phyloP scores from a whole-genome alignment of 768 basidiomycete genomes.

The Rhodosporidiobolus sp. region DNA sequence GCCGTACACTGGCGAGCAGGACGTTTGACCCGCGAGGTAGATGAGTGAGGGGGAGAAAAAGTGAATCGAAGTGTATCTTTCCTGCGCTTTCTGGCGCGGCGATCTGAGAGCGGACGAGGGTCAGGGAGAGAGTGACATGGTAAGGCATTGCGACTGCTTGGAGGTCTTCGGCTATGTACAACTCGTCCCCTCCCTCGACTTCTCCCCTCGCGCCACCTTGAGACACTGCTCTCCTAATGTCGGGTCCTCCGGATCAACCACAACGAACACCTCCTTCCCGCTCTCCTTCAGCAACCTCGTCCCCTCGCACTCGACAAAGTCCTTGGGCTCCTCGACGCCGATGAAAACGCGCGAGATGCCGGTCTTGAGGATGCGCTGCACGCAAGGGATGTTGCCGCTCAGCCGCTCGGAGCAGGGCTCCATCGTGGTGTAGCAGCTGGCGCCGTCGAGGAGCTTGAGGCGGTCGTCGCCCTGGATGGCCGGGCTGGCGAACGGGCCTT shows the following conservation, averaged over 20 bases:
- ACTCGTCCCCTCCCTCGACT: background rate
- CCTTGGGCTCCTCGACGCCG: slow-evolving; percentile 84
- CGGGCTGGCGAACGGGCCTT: slow-evolving; percentile 13
- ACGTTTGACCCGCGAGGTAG: slow-evolving; percentile 51
- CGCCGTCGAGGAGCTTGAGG: slow-evolving; percentile 54
- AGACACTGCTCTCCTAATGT: slow-evolving; percentile 79
- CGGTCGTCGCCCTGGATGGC: background rate
- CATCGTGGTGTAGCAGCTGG: slow-evolving; percentile 89
- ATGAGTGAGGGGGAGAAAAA: background rate
- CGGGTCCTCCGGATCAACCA: slow-evolving; percentile 50
- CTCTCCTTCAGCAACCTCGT: slow-evolving; percentile 66
- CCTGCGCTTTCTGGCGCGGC: too few relatives aligned
- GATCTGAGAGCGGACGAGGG: too few relatives aligned
- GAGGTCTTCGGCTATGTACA: background rate
- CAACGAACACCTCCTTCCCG: slow-evolving; percentile 72
- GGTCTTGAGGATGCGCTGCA: slow-evolving; percentile 72
- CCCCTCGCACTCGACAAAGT: slow-evolving; percentile 92
- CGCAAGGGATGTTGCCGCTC: slow-evolving; percentile 80
- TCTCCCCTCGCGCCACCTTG: slow-evolving; percentile 62
- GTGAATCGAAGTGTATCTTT: background rate
- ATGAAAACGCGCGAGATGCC: slow-evolving; percentile 72
- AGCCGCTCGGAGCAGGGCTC: slow-evolving; percentile 91
- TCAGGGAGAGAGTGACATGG: too few relatives aligned
- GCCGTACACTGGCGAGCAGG: slow-evolving; percentile 85
- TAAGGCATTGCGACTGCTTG: too few relatives aligned